A percentile compares a stretch with the other conserved stretches of the same genome.
Evolutionary conservation across 345 rosid genomes (phyloP).

Genomic region (Trapa incisa): DNA sequence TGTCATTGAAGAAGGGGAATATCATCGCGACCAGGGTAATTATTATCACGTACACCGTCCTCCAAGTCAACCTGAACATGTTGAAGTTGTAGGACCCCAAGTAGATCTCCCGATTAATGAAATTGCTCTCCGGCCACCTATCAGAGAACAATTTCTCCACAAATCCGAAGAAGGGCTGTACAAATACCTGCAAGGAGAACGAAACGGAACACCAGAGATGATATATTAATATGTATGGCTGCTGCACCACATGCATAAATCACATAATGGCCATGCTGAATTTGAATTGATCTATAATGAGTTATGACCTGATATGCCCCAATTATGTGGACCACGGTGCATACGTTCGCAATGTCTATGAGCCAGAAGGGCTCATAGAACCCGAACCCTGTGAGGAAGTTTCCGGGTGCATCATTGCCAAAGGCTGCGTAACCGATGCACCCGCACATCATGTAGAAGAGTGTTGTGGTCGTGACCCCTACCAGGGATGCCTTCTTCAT

Average conservation of each 20-base stretch:
- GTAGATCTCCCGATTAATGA: conserved; percentile 39
- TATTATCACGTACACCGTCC: conserved; percentile 49
- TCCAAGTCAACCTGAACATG: conserved; percentile 59
- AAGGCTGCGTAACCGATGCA: conserved; percentile 79
- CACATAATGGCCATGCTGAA: no score
- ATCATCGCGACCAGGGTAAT: conserved; percentile 65
- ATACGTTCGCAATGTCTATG: conserved; percentile 66
- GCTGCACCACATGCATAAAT: no score
- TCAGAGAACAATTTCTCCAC: conserved; percentile 36
- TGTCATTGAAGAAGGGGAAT: conserved; percentile 82
- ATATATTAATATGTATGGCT: no score
- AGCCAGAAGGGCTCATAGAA: conserved; percentile 86
- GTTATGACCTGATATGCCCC: conserved; percentile 73
- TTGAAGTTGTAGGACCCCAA: conserved; percentile 37
- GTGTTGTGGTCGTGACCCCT: conserved; percentile 52
- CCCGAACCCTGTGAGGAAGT: conserved; percentile 83
- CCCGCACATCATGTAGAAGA: conserved; percentile 68
- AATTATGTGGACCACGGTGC: conserved; percentile 65
- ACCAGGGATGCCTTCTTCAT: conserved; percentile 51
- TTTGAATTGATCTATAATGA: neutral
- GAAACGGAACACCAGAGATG: no score
- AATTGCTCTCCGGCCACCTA: conserved; percentile 49
- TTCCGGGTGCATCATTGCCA: conserved; percentile 73
- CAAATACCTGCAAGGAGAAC: conserved; percentile 36
- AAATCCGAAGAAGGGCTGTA: conserved; percentile 59